Conservation (phyloP, 75 land plant genomes). For the Picea glauca region DNA sequence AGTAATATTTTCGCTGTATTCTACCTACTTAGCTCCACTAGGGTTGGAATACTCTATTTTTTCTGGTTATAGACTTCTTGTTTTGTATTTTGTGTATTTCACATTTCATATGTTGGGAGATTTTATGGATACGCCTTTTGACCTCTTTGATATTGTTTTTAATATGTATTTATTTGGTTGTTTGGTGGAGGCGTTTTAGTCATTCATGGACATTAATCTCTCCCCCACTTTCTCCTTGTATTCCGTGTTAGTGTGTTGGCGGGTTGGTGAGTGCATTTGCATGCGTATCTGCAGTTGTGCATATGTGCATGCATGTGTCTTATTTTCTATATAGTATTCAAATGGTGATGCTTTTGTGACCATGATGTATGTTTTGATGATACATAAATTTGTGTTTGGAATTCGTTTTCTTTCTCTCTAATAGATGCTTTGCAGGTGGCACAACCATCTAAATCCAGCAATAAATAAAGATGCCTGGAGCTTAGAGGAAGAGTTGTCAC, state of each 20-base stretch:
- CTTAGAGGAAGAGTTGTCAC: constrained; percentile 47
- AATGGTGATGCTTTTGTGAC: background rate
- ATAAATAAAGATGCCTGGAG: constrained; percentile 73
- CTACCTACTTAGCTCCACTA: no score
- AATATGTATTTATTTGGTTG: background rate
- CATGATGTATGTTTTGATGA: background rate
- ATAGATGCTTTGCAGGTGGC: constrained; percentile 48
- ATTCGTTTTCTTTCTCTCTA: background rate
- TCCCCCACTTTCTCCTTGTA: no score
- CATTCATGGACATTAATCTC: background rate
- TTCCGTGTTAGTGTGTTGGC: no score
- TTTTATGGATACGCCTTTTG: background rate
- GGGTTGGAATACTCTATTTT: no score
- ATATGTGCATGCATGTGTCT: background rate
- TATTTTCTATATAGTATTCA: background rate
- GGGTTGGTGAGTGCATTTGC: no score
- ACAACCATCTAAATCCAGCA: constrained; percentile 64
- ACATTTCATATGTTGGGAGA: background rate
- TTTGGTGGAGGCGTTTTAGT: background rate
- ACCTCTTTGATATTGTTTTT: no score
- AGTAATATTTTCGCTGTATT: no score
- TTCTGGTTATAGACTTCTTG: background rate
- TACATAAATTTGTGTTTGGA: background rate
- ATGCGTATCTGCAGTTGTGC: no score
- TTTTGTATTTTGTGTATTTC: background rate